Evolutionary conservation across 1,139 yeast genomes (phyloP).

Genomic region (Suzukiozyma palmioleophila): DNA sequence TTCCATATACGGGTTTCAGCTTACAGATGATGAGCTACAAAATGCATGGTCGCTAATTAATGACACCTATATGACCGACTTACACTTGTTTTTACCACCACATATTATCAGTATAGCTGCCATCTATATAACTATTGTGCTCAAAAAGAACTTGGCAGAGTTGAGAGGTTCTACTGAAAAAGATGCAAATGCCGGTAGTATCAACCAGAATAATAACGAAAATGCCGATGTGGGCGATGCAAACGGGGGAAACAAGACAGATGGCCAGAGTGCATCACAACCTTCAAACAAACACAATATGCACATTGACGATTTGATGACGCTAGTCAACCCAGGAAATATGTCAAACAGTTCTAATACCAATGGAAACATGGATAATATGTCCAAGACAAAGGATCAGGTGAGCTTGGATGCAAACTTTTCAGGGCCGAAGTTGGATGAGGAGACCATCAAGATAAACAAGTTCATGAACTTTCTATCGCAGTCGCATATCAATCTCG

Average conservation of each 20-base stretch:
- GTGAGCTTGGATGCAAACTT: conserved; percentile 16
- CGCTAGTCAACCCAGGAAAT: conserved; percentile 15
- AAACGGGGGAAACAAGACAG: conserved; percentile 1
- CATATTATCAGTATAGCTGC: conserved; percentile 85
- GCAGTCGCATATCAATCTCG: conserved; percentile 70
- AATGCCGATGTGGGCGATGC: neutral
- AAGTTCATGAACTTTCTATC: conserved; percentile 65
- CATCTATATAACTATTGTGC: conserved; percentile 66
- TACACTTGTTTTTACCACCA: conserved; percentile 80
- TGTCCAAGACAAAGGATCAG: conserved; percentile 3
- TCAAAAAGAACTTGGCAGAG: conserved; percentile 38
- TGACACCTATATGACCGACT: conserved; percentile 85
- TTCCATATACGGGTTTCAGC: conserved; percentile 26
- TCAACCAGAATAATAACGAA: conserved; percentile 2
- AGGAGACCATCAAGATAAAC: conserved; percentile 42
- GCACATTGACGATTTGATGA: conserved; percentile 40
- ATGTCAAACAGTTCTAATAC: conserved; percentile 1
- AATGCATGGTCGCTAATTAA: conserved; percentile 86
- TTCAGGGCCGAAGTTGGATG: conserved; percentile 30
- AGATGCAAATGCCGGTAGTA: conserved; percentile 5
- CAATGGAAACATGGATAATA: conserved; percentile 1
- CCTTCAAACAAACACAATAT: conserved; percentile 10
- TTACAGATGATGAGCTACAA: conserved; percentile 71
- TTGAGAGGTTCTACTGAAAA: conserved; percentile 11
- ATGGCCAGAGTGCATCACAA: neutral